phyloP scores from a whole-genome alignment of 768 basidiomycete genomes.

The Macrolepiota dolichaula region DNA sequence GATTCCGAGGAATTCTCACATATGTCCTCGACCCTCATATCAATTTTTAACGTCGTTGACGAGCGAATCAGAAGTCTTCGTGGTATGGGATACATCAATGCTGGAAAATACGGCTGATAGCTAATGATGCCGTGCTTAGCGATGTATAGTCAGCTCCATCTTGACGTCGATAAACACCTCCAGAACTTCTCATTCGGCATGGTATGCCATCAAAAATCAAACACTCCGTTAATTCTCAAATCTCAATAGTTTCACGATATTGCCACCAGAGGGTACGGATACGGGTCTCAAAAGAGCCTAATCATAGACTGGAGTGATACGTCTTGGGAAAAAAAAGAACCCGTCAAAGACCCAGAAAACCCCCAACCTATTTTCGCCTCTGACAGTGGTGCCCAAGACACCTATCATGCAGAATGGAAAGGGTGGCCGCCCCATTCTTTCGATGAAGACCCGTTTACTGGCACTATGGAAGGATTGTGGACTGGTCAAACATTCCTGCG shows the following conservation, averaged over 20 bases:
- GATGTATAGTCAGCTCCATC: constrained; percentile 25
- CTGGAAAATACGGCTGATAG: too few relatives aligned
- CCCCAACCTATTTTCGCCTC: neutral
- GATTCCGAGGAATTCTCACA: constrained; percentile 28
- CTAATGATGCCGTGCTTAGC: too few relatives aligned
- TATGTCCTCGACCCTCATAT: constrained; percentile 28
- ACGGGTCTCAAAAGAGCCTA: neutral
- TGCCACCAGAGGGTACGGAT: neutral
- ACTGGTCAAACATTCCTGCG: neutral
- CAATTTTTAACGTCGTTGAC: constrained; percentile 26
- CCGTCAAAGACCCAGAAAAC: neutral
- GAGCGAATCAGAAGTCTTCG: constrained; percentile 29
- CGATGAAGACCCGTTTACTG: neutral
- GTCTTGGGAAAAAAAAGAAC: neutral
- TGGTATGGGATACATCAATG: constrained; percentile 17
- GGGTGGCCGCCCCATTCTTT: constrained; percentile 6
- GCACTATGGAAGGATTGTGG: neutral
- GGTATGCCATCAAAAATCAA: constrained; percentile 15
- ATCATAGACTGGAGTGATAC: neutral
- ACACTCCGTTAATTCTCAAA: neutral
- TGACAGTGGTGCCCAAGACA: neutral
- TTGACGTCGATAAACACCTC: constrained; percentile 26
- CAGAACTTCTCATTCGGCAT: constrained; percentile 35
- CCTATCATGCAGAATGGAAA: neutral
- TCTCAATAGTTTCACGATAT: constrained; percentile 2